Percentiles rank a stretch among this genome's conserved stretches.
These are phyloP conservation scores for Chrysoporthe austroafricana DNA, from an alignment of 2,329 filamentous ascomycete species.

Conservation along the genomic window DNA sequence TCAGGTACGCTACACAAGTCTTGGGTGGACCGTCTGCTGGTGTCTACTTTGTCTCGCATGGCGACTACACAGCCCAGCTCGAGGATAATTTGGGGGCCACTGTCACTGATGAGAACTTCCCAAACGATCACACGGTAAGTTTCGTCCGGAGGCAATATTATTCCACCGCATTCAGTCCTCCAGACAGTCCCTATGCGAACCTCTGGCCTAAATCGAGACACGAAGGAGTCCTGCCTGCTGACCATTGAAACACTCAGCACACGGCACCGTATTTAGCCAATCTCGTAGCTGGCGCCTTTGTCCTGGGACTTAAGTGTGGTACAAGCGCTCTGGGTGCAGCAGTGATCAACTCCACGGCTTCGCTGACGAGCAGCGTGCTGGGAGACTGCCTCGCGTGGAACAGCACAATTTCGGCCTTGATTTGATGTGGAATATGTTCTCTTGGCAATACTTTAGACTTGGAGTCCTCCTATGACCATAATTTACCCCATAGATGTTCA, in stretches of 20 bases:
- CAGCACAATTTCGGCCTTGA: conserved; percentile 34
- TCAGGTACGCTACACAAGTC: conserved; percentile 42
- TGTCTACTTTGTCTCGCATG: conserved; percentile 63
- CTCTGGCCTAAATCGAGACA: not conserved
- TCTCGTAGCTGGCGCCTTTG: conserved; percentile 59
- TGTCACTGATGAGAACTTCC: conserved; percentile 57
- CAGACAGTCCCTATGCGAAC: too few relatives aligned
- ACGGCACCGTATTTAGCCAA: conserved; percentile 43
- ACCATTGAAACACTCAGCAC: not conserved
- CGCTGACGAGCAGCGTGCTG: conserved; percentile 36
- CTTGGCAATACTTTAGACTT: not conserved
- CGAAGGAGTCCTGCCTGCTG: not conserved
- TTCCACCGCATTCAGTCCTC: not conserved
- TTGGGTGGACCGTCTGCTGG: conserved; percentile 42
- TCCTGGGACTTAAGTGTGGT: conserved; percentile 56
- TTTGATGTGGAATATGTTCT: not conserved
- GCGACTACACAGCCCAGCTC: conserved; percentile 58
- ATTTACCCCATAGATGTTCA: not conserved
- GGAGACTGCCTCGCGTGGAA: conserved; percentile 38
- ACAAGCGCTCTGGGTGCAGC: conserved; percentile 45
- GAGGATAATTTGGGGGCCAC: conserved; percentile 54
- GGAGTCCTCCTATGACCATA: not conserved
- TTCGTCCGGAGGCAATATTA: not conserved
- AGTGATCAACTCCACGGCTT: conserved; percentile 39
- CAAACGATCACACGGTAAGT: conserved; percentile 60